Evolutionary conservation across 345 rosid genomes (phyloP), one percentile per base, ranked within the genome.

Genomic region (Murraya koenigii): DNA sequence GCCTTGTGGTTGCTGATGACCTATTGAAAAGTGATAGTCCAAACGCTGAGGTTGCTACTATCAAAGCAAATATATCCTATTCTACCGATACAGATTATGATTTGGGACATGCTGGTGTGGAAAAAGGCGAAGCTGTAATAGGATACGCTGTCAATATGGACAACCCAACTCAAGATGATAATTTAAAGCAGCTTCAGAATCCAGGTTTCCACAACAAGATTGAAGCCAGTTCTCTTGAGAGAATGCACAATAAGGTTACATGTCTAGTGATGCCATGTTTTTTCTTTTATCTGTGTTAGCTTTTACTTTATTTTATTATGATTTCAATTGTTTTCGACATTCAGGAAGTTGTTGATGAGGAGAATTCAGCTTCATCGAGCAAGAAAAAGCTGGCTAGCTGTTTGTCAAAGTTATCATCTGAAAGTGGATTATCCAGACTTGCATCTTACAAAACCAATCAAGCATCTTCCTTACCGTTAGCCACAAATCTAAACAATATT

Each of bases 311-410:
- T 66, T 62, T 38, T 64, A 30, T 78, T 72, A 22, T 77, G 49
- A n/a, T 55, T 80, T 66, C 56, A 71, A 70, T 58, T 78, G 44
- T 66, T 63, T 56, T 58, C 23, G 8, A 41, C 61, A 47, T 54
- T 41, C 82, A 82, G 91, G 78, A 77, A 60, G 66, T 81, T 68
- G 66, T 64, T 82, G 80, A 85, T 69, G 78, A 76, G 83, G 78
- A 74, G 61, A 85, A 72, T 28, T 69, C 47, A 8, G 72, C 78
- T 74, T 68, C 86, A 39, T 80, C 82, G 39, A 77, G 82, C 44
- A 85, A 81, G 80, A 89, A 86, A 79, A 87, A 85, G 30, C 79
- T 66, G 58, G 20, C 74, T 67, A 82, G 69, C 73, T 84, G 86
- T 25, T 73, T 77, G 47, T 61, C 84, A 35, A 90, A 80, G 80